Evolutionary conservation across 1,284 basidiomycete species (phyloP), one percentile per base, ranked within the genome.

Genomic region (Stygiomarasmius scandens): DNA sequence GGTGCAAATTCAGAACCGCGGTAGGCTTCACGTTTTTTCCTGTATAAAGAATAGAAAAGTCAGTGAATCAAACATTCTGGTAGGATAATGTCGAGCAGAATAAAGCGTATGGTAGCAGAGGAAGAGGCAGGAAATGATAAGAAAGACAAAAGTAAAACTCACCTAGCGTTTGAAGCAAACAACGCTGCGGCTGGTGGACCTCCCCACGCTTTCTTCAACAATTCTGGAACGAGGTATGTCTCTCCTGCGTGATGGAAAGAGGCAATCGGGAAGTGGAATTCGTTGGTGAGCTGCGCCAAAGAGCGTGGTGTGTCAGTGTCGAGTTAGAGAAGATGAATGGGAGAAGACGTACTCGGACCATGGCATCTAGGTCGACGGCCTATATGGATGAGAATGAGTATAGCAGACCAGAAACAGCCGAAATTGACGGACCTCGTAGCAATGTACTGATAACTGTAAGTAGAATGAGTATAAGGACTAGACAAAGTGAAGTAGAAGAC

Each of bases 21-120:
- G 70, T 86, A 92, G 0, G 87, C 79, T 68, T 91, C 89, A 1
- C 84, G 80, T 71, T 90, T 91, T 71, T 89, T 89, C 53, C 66
- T 69, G 45, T 45, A 14, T 23, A 46, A 52, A 44, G n/a, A 27
- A 48, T 9, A 60, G 19, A 44, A 45, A 23, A 50, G 8, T 6
- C n/a, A 19, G 16, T 41, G 2, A 11, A 22, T 22, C 12, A n/a
- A 19, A 23, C n/a, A 45, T n/a, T n/a, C n/a, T n/a, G n/a, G n/a
- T n/a, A n/a, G n/a, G n/a, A n/a, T n/a, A n/a, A n/a, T n/a, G n/a
- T n/a, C n/a, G n/a, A n/a, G n/a, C n/a, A n/a, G n/a, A n/a, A n/a
- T n/a, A n/a, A n/a, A n/a, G 44, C n/a, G 19, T 45, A 20, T 45
- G 44, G 23, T n/a, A n/a, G n/a, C n/a, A n/a, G n/a, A n/a, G n/a